phyloP scores from a whole-genome alignment of 805 yeast species.

The Kuraishia floccosa region DNA sequence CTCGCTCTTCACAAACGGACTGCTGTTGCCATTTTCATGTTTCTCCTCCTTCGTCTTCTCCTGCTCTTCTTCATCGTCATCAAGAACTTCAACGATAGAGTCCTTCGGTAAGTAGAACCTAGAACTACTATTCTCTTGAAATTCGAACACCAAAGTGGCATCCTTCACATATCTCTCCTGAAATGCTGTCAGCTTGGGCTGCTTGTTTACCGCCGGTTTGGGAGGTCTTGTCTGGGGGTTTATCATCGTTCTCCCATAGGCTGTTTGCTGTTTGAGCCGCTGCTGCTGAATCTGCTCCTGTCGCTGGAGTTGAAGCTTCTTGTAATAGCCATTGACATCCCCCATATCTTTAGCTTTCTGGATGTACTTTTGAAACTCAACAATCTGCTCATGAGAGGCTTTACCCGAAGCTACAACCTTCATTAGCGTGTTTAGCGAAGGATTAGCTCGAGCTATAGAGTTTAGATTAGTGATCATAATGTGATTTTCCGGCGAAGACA shows the following conservation, averaged over 20 bases:
- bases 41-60: slow-evolving; percentile 4
- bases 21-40: too few relatives aligned
- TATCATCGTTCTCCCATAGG: background rate
- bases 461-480: slow-evolving; percentile 81
- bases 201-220: slow-evolving; percentile 17
- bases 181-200: slow-evolving; percentile 59
- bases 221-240: background rate
- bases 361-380: slow-evolving; percentile 72
- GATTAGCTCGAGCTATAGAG: slow-evolving; percentile 67
- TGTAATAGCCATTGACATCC: slow-evolving; percentile 16
- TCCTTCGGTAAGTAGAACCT: slow-evolving; percentile 70
- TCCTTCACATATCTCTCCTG: slow-evolving; percentile 60
- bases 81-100: slow-evolving; percentile 53
- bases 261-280: slow-evolving; percentile 2
- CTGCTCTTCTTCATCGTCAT: slow-evolving; percentile 14
- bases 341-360: slow-evolving; percentile 73
- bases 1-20: background rate
- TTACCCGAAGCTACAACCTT: slow-evolving; percentile 75
- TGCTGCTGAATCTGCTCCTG: slow-evolving; percentile 3
- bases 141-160: slow-evolving; percentile 78
- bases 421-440: slow-evolving; percentile 62
- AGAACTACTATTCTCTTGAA: slow-evolving; percentile 64
- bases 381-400: slow-evolving; percentile 62
- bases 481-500: slow-evolving; percentile 49
- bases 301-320: slow-evolving; percentile 6